Percentiles rank a stretch among this genome's conserved stretches.
Evolutionary conservation across 495 filamentous ascomycete genomes (phyloP).

Genomic region (Penicillium bovifimosum): DNA sequence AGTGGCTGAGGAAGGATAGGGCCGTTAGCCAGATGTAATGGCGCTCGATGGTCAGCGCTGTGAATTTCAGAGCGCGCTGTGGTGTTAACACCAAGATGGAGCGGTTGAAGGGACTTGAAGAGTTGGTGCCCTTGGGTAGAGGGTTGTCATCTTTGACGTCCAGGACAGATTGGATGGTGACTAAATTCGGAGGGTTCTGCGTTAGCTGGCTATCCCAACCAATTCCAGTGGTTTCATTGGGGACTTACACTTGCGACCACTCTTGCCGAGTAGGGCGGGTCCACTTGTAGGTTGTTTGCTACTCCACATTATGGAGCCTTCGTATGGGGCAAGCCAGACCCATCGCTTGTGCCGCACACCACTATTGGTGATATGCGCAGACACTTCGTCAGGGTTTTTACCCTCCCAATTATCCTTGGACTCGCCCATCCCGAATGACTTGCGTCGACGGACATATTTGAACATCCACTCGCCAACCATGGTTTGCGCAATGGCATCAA

Average conservation of each 20-base stretch:
- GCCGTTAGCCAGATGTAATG: slow-evolving; percentile 96
- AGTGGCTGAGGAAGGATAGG: slow-evolving; percentile 88
- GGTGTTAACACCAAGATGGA: slow-evolving; percentile 95
- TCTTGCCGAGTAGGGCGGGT: slow-evolving; percentile 86
- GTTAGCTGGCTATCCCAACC: slow-evolving; percentile 10
- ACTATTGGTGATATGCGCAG: slow-evolving; percentile 49
- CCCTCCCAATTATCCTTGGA: slow-evolving; percentile 55
- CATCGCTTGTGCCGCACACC: slow-evolving; percentile 86
- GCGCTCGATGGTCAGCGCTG: slow-evolving; percentile 71
- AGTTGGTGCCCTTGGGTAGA: slow-evolving; percentile 61
- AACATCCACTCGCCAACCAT: slow-evolving; percentile 99
- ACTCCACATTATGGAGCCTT: slow-evolving; percentile 95
- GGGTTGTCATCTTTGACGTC: slow-evolving; percentile 96
- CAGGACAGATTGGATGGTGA: slow-evolving; percentile 90
- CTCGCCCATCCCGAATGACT: slow-evolving; percentile 77
- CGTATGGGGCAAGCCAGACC: slow-evolving; percentile 98
- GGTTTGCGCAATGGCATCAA: slow-evolving; percentile 96
- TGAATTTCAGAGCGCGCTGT: slow-evolving; percentile 92
- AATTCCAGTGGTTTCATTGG: background rate
- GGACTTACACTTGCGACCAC: slow-evolving; percentile 88
- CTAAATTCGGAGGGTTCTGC: slow-evolving; percentile 36
- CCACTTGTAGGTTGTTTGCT: slow-evolving; percentile 91
- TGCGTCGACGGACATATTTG: slow-evolving; percentile 91
- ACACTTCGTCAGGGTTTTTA: slow-evolving; percentile 44
- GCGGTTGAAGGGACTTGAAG: slow-evolving; percentile 67